Evolutionary conservation across 2,329 filamentous ascomycete genomes (phyloP).

Genomic region (Colletotrichum brevisporum): DNA sequence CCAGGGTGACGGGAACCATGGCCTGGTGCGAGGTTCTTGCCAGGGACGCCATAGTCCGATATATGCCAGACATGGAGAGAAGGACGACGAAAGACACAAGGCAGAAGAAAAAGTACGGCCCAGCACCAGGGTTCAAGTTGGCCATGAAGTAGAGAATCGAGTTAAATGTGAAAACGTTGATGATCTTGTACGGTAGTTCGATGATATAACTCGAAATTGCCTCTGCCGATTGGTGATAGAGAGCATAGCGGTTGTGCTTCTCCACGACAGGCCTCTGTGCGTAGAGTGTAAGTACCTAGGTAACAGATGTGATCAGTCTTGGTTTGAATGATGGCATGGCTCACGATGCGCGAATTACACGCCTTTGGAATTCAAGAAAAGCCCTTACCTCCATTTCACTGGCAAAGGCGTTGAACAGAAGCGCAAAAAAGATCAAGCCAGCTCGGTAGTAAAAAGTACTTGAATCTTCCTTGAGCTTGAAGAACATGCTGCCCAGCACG

Average conservation of each 20-base stretch:
- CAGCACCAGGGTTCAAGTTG: slow-evolving; percentile 69
- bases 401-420: slow-evolving; percentile 52
- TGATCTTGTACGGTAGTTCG: slow-evolving; percentile 74
- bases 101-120: slow-evolving; percentile 73
- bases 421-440: slow-evolving; percentile 48
- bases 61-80: slow-evolving; percentile 48
- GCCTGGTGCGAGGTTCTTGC: slow-evolving; percentile 49
- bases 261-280: slow-evolving; percentile 46
- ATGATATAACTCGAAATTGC: slow-evolving; percentile 74
- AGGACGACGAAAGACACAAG: slow-evolving; percentile 54
- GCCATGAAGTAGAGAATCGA: slow-evolving; percentile 77
- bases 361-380: too few relatives aligned
- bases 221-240: slow-evolving; percentile 61
- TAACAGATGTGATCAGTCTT: not conserved
- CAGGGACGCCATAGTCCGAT: slow-evolving; percentile 48
- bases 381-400: slow-evolving; percentile 44
- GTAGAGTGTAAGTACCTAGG: slow-evolving; percentile 44
- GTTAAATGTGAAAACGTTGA: slow-evolving; percentile 72
- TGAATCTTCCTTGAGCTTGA: slow-evolving; percentile 68
- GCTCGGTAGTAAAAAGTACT: slow-evolving; percentile 66
- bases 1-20: slow-evolving; percentile 67
- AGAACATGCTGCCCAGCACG: slow-evolving; percentile 77
- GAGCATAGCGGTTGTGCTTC: slow-evolving; percentile 47
- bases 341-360: too few relatives aligned
- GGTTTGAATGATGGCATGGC: too few relatives aligned